Evolutionary conservation across 2,329 filamentous ascomycete genomes (phyloP).

Genomic region (Alternaria dauci): DNA sequence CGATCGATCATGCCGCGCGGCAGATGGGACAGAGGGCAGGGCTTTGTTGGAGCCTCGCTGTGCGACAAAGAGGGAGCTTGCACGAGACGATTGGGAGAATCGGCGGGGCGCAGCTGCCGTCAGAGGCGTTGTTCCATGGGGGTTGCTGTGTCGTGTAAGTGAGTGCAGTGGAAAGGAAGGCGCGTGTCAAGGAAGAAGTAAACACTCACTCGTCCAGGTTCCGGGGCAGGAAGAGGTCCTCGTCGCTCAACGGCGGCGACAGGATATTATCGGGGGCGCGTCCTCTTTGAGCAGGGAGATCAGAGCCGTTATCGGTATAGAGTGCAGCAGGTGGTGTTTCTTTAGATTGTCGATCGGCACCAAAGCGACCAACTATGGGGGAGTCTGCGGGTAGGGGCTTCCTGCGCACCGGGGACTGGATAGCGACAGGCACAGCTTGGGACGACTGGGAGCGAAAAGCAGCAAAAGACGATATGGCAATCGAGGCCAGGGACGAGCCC

Average conservation of each 20-base stretch:
- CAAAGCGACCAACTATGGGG: constrained; percentile 56
- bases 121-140: constrained; percentile 46
- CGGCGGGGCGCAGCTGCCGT: constrained; percentile 33
- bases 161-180: background rate
- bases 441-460: constrained; percentile 51
- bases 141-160: constrained; percentile 41
- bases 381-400: constrained; percentile 64
- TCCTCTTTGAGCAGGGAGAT: constrained; percentile 33
- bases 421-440: constrained; percentile 15
- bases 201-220: constrained; percentile 51
- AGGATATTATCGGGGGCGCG: constrained; percentile 37
- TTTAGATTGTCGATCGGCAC: constrained; percentile 51
- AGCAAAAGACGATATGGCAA: constrained; percentile 55
- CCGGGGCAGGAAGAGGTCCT: constrained; percentile 46
- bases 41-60: constrained; percentile 10
- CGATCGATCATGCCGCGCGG: constrained; percentile 48
- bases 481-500: constrained; percentile 50
- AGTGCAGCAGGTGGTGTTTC: constrained; percentile 28
- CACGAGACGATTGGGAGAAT: constrained; percentile 32
- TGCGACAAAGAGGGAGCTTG: constrained; percentile 32
- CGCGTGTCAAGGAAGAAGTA: background rate
- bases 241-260: constrained; percentile 45
- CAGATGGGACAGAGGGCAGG: constrained; percentile 12
- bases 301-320: constrained; percentile 29
- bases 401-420: constrained; percentile 57